Conservation (phyloP, 192 early-diverging fungal species). For the Rhizoclosmatium globosum region DNA sequence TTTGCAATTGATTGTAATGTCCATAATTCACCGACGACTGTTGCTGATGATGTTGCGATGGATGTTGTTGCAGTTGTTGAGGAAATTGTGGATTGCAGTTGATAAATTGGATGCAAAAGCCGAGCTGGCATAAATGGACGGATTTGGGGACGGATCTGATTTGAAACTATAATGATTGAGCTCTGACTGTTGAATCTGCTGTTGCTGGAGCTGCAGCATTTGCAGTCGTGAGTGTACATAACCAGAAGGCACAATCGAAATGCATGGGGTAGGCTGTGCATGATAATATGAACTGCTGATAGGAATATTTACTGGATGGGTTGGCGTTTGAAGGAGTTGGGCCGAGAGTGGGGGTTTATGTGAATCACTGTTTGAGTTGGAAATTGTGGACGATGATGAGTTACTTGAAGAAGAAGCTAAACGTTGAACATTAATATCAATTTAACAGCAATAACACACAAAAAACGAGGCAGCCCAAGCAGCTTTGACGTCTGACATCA, state of each 20-base stretch:
- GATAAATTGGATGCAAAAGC: constrained; percentile 22
- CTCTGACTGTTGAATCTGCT: constrained; percentile 5
- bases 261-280: too few species aligned
- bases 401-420: too few species aligned
- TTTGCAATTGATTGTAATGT: too few species aligned
- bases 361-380: background rate
- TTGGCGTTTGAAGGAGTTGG: background rate
- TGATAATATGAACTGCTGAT: background rate
- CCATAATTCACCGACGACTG: background rate
- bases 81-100: background rate
- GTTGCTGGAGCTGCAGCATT: background rate
- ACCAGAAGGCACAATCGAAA: too few species aligned
- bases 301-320: background rate
- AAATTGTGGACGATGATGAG: background rate
- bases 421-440: too few species aligned
- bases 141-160: background rate
- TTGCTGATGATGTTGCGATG: too few species aligned
- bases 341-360: constrained; percentile 18
- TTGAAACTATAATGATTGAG: background rate
- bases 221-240: too few species aligned
- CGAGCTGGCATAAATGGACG: constrained; percentile 25
- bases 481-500: too few species aligned
- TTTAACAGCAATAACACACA: too few species aligned
- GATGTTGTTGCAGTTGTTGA: too few species aligned
- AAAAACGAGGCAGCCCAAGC: too few species aligned